A percentile compares a stretch with the other conserved stretches of the same genome.
Conservation (phyloP, 2,329 filamentous ascomycete species). For the Clonostachys byssicola region DNA sequence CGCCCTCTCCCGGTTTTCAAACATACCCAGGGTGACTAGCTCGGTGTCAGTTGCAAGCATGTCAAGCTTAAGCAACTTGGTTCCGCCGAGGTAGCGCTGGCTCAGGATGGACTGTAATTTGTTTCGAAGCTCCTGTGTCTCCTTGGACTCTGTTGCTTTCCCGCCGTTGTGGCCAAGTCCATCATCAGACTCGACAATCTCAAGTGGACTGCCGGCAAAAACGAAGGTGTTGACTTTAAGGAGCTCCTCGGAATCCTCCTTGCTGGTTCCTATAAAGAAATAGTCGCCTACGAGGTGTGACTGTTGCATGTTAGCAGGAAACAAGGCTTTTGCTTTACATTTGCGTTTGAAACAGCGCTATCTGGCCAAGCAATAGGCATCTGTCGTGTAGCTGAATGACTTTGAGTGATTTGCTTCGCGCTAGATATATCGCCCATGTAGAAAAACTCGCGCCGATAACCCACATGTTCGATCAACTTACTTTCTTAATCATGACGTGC, state of each 20-base stretch:
- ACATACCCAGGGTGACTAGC: constrained; percentile 71
- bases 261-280: constrained; percentile 62
- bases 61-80: constrained; percentile 82
- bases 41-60: constrained; percentile 67
- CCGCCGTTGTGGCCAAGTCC: constrained; percentile 18
- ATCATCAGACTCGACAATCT: constrained; percentile 46
- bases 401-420: background rate
- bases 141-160: constrained; percentile 41
- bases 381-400: background rate
- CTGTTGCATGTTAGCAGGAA: constrained; percentile 67
- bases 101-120: constrained; percentile 69
- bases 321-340: constrained; percentile 36
- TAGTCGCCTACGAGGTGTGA: constrained; percentile 65
- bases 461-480: constrained; percentile 47
- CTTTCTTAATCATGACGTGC: constrained; percentile 68
- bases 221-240: constrained; percentile 63
- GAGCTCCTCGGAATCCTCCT: constrained; percentile 60
- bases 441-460: constrained; percentile 3
- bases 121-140: constrained; percentile 58
- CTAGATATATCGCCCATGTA: background rate
- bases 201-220: constrained; percentile 63
- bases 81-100: constrained; percentile 65
- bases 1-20: constrained; percentile 64
- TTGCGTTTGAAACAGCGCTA: background rate
- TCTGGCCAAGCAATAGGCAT: constrained; percentile 27